A percentile compares a stretch with the other conserved stretches of the same genome.
These are phyloP conservation scores for Tephrocybe rancida DNA, from an alignment of 768 basidiomycete genomes.

Conservation along the genomic window DNA sequence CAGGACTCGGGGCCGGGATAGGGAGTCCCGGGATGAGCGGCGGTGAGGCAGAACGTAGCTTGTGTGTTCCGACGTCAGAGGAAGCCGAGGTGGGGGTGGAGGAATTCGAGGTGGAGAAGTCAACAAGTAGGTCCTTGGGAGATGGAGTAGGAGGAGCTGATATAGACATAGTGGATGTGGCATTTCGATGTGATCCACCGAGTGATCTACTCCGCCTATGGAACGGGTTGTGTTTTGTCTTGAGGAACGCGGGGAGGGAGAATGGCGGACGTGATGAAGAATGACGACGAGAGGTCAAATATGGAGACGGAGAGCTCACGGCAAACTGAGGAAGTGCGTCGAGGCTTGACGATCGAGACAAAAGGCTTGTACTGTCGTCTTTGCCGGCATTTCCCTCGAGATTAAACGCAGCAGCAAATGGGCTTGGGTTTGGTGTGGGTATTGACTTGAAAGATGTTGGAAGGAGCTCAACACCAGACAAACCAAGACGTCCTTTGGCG, in stretches of 20 bases:
- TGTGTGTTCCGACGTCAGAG: slow-evolving; percentile 23
- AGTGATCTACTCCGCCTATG: slow-evolving; percentile 24
- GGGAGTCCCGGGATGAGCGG: slow-evolving; percentile 24
- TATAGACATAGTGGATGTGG: slow-evolving; percentile 2
- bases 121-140: slow-evolving; percentile 19
- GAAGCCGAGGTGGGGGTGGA: slow-evolving; percentile 18
- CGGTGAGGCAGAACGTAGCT: slow-evolving; percentile 10
- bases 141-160: slow-evolving; percentile 19
- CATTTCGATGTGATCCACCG: slow-evolving; percentile 7
- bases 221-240: slow-evolving; percentile 10
- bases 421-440: slow-evolving; percentile 13
- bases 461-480: slow-evolving; percentile 20
- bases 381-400: slow-evolving; percentile 20
- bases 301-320: slow-evolving; percentile 4
- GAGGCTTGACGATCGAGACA: slow-evolving; percentile 23
- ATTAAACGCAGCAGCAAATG: slow-evolving; percentile 17
- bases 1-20: slow-evolving; percentile 16
- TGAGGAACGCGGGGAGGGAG: slow-evolving; percentile 12
- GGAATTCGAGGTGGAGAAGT: slow-evolving; percentile 20
- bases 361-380: slow-evolving; percentile 7
- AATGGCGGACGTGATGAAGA: slow-evolving; percentile 16
- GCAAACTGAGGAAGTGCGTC: slow-evolving; percentile 16
- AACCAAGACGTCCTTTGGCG: slow-evolving; percentile 17
- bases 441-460: slow-evolving; percentile 21
- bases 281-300: slow-evolving; percentile 9